Percentiles rank a stretch among this genome's conserved stretches.
Evolutionary conservation across 768 basidiomycete species (phyloP).

Genomic region (Kwoniella shandongensis): DNA sequence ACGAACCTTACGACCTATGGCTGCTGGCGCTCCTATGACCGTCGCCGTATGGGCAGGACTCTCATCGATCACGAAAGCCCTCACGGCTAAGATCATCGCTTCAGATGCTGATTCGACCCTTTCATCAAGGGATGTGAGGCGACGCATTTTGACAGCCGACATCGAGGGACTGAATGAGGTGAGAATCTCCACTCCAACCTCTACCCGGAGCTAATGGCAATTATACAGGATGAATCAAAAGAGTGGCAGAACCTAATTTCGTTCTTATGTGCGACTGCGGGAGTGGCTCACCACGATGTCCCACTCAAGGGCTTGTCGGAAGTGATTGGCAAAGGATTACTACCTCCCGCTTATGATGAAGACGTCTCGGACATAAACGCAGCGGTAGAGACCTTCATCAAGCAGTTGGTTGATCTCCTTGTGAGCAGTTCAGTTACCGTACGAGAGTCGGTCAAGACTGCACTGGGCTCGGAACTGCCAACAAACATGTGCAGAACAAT

Average conservation of each 20-base stretch:
- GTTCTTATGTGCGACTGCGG: slow-evolving; percentile 70
- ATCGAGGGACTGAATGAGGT: slow-evolving; percentile 41
- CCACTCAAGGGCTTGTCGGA: slow-evolving; percentile 54
- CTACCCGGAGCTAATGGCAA: not conserved
- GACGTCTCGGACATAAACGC: slow-evolving; percentile 12
- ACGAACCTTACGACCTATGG: slow-evolving; percentile 19
- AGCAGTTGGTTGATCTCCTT: slow-evolving; percentile 65
- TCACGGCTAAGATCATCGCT: slow-evolving; percentile 31
- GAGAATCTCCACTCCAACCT: not conserved
- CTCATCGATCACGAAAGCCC: slow-evolving; percentile 10
- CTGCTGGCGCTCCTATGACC: slow-evolving; percentile 12
- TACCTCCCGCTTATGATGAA: slow-evolving; percentile 35
- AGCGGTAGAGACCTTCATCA: slow-evolving; percentile 29
- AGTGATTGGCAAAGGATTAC: slow-evolving; percentile 28
- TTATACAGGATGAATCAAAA: slow-evolving; percentile 64
- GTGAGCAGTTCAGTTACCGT: slow-evolving; percentile 65
- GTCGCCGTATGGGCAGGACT: slow-evolving; percentile 24
- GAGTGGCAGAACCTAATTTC: slow-evolving; percentile 85
- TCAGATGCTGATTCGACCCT: slow-evolving; percentile 22
- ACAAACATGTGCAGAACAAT: slow-evolving; percentile 67
- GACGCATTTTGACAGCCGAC: slow-evolving; percentile 30
- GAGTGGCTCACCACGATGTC: slow-evolving; percentile 62
- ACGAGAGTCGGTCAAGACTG: slow-evolving; percentile 77
- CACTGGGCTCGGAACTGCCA: slow-evolving; percentile 74
- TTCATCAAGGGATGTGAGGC: slow-evolving; percentile 9